A percentile compares a stretch with the other conserved stretches of the same genome.
These are phyloP conservation scores for Cordyceps sp. DNA, from an alignment of 2,329 filamentous ascomycete genomes.

Conservation along the genomic window DNA sequence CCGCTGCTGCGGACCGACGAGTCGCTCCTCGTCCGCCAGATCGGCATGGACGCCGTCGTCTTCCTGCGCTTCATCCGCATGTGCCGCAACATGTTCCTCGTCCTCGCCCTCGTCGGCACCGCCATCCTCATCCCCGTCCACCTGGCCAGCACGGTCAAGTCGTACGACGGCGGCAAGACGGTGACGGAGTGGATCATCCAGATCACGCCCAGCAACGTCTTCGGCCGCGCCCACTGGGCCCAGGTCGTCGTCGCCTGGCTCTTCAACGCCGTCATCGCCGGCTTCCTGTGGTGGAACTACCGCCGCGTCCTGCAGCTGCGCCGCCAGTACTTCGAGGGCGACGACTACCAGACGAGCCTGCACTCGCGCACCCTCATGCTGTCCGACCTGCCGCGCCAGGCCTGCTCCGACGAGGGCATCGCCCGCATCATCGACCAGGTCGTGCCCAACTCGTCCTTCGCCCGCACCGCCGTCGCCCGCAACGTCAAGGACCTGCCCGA, in stretches of 20 bases:
- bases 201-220: constrained; percentile 43
- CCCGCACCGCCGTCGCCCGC: constrained; percentile 67
- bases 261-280: constrained; percentile 59
- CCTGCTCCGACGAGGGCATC: constrained; percentile 73
- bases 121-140: constrained; percentile 72
- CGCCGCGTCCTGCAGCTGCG: constrained; percentile 53
- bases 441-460: constrained; percentile 61
- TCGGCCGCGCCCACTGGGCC: constrained; percentile 36
- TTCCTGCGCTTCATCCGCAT: constrained; percentile 82
- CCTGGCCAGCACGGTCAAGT: constrained; percentile 25
- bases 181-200: constrained; percentile 36
- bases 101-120: constrained; percentile 56
- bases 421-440: constrained; percentile 67
- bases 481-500: constrained; percentile 84
- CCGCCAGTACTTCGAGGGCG: constrained; percentile 64
- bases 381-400: constrained; percentile 66
- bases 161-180: constrained; percentile 6
- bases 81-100: constrained; percentile 78
- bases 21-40: constrained; percentile 56
- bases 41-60: constrained; percentile 80
- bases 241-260: constrained; percentile 42
- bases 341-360: constrained; percentile 76
- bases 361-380: constrained; percentile 62
- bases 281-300: constrained; percentile 87
- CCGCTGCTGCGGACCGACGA: constrained; percentile 69